phyloP scores from a whole-genome alignment of 106 monocot genomes.

The Narthecium ossifragum region DNA sequence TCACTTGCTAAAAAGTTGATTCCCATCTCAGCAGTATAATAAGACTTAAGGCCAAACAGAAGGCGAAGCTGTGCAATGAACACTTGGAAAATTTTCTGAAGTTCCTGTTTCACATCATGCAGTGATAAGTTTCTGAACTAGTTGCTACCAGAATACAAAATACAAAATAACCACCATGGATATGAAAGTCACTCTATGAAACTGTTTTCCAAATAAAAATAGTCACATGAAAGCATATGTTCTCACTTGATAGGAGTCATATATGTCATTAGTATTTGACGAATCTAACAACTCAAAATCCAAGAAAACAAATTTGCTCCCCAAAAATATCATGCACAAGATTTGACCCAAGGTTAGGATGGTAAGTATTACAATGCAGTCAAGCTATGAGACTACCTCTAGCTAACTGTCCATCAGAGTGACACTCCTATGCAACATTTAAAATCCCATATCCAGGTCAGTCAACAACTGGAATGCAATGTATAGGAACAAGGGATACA shows the following conservation, averaged over 20 bases:
- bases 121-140: neutral
- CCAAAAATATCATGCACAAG: too few species aligned
- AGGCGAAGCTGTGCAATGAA: slow-evolving; percentile 64
- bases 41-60: slow-evolving; percentile 58
- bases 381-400: too few species aligned
- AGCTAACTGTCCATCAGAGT: too few species aligned
- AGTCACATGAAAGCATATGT: neutral
- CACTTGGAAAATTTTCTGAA: slow-evolving; percentile 44
- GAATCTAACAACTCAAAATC: too few species aligned
- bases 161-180: neutral
- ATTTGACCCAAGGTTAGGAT: too few species aligned
- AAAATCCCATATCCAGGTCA: too few species aligned
- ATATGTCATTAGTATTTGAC: neutral
- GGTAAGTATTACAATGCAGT: too few species aligned
- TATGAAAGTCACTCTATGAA: neutral
- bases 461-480: too few species aligned
- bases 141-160: neutral
- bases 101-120: slow-evolving; percentile 36
- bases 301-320: too few species aligned
- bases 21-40: slow-evolving; percentile 18
- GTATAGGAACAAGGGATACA: too few species aligned
- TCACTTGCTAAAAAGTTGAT: slow-evolving; percentile 42
- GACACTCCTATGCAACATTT: too few species aligned
- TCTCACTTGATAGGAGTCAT: neutral
- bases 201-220: neutral